Base-by-base conservation (phyloP, 257 asterid genomes). In the Salvia rosmarinus region DNA sequence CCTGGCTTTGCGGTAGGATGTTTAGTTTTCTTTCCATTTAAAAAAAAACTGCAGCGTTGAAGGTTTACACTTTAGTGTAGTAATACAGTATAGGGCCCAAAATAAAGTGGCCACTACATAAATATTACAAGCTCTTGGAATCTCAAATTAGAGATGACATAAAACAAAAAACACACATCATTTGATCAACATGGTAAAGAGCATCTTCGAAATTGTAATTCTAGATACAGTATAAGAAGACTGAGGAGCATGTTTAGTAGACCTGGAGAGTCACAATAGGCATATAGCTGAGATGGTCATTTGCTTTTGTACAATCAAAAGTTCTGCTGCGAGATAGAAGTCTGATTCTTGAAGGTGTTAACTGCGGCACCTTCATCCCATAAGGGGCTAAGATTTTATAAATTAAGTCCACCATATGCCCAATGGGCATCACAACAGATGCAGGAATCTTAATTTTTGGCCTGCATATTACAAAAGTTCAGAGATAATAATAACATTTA, bases 341-440 rank as follows among this genome's bases (percentile, higher is more conserved):
- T 79, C 96, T 86, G 78, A 90, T 85, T 85, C 96, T 80, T 71
- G 96, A 88, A 60, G 96, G 95, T 50, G 96, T 90, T 67, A 90
- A 85, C 87, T 90, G 96, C 0, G 95, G 92, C 72, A 90, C 95
- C 81, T 80, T 84, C 96, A 90, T 90, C 51, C 96, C 96, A 70
- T 84, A 90, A 23, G 95, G 90, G 37, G 81, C 92, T 35, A 90
- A 78, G 21, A 88, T 65, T 77, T 82, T 88, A 74, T 90, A 87
- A 37, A 78, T 73, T 50, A 76, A 78, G 87, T 90, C 96, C 82
- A 90, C 96, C 81, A 87, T 21, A 74, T 76, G 79, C 62, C 95
- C 92, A 63, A 90, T 82, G 68, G 95, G 96, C 96, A 90, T 86
- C 88, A 85, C 72, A 57, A 85, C 81, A 76, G 73, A 61, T 42